Percentiles rank a stretch among this genome's conserved stretches.
Evolutionary conservation across 352 stramenopile genomes (phyloP).

Genomic region (Phytopythium sindhum): DNA sequence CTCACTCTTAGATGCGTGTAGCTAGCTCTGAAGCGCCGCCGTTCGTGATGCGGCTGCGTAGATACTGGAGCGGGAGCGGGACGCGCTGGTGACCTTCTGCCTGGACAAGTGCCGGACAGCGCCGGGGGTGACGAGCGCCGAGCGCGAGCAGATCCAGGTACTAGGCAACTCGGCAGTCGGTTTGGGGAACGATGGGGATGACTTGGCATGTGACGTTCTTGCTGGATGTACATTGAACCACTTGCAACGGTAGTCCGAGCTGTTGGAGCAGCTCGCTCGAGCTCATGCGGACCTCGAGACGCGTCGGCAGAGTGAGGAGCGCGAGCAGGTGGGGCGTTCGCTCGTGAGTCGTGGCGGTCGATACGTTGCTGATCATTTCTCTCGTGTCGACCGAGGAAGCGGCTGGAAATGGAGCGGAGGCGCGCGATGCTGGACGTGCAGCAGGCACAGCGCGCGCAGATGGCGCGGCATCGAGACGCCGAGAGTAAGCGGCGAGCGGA

Average conservation of each 20-base stretch:
- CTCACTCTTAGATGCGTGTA: no score
- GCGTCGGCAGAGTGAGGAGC: neutral
- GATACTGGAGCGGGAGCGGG: neutral
- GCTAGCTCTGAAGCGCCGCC: neutral
- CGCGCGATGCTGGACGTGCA: constrained; percentile 1
- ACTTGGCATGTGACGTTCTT: neutral
- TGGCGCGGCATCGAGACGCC: neutral
- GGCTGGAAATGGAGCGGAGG: constrained; percentile 1
- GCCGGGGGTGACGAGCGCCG: neutral
- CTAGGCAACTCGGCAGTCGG: neutral
- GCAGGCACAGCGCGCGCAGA: neutral
- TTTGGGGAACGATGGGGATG: neutral
- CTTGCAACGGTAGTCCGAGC: neutral
- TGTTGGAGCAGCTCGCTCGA: neutral
- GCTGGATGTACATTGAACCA: neutral
- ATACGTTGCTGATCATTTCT: neutral
- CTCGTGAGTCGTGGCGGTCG: neutral
- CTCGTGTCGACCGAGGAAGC: neutral
- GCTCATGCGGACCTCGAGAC: neutral
- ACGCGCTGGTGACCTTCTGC: constrained; percentile 1
- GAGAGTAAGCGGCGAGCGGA: neutral
- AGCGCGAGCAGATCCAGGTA: constrained; percentile 3
- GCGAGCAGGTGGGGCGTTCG: neutral
- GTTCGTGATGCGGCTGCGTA: neutral
- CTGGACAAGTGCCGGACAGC: constrained; percentile 1